phyloP scores from a whole-genome alignment of 164 flowering plant genomes.

The Chimonanthus salicifolius region DNA sequence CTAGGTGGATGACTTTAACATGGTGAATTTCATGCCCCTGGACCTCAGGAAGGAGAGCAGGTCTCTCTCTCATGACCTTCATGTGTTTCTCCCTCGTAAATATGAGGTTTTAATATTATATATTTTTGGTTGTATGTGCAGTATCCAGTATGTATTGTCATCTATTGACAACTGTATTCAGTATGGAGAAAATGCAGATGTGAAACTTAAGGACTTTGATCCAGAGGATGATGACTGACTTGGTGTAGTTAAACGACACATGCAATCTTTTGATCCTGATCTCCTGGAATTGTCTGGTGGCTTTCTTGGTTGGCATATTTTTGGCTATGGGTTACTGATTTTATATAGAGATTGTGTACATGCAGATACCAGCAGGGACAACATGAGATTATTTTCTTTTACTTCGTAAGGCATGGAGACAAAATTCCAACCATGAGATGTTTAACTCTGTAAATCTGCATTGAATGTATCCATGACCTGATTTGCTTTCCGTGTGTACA shows the following conservation, averaged over 20 bases:
- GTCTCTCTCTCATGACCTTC: constrained; percentile 7
- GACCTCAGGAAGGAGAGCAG: constrained; percentile 58
- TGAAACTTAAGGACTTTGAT: constrained; percentile 85
- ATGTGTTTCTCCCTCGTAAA: not conserved
- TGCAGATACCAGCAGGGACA: too few species aligned
- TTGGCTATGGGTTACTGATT: too few species aligned
- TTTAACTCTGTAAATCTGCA: too few species aligned
- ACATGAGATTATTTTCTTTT: too few species aligned
- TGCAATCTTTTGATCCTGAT: too few species aligned
- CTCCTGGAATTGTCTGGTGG: too few species aligned
- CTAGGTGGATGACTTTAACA: constrained; percentile 58
- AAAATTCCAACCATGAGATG: too few species aligned
- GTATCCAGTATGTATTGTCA: constrained; percentile 61
- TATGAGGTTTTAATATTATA: not conserved
- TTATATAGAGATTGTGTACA: too few species aligned
- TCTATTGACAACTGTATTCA: constrained; percentile 81
- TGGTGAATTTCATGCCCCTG: constrained; percentile 66
- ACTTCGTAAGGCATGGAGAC: too few species aligned
- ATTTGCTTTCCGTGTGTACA: too few species aligned
- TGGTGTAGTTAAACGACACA: not conserved
- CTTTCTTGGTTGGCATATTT: too few species aligned
- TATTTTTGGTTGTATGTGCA: constrained; percentile 24
- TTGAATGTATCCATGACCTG: too few species aligned
- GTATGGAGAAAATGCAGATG: constrained; percentile 95
- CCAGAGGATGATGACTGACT: constrained; percentile 31